These are phyloP conservation scores for Pichia occidentalis DNA, from an alignment of 805 yeast genomes.

Conservation along the genomic window DNA sequence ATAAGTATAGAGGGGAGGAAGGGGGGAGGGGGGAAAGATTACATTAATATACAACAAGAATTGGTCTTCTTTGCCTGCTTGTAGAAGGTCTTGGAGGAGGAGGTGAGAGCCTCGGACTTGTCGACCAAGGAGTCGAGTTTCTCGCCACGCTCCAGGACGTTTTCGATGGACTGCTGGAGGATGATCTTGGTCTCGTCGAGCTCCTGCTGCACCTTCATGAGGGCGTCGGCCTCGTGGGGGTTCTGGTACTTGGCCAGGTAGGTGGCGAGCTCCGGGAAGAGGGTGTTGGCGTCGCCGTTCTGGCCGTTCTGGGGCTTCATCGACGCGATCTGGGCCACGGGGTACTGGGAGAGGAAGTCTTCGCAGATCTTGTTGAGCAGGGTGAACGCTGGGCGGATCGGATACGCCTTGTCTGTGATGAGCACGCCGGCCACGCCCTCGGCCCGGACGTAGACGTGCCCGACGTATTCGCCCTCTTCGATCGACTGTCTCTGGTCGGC, in stretches of 20 bases:
- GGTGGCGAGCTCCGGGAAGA: constrained; percentile 42
- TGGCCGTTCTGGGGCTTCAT: constrained; percentile 26
- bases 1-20: not conserved
- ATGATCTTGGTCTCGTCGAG: constrained; percentile 96
- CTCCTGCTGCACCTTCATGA: constrained; percentile 96
- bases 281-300: constrained; percentile 52
- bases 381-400: constrained; percentile 94
- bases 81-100: constrained; percentile 88
- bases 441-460: constrained; percentile 82
- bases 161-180: constrained; percentile 90
- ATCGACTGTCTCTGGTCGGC: constrained; percentile 91
- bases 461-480: constrained; percentile 85
- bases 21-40: constrained; percentile 15
- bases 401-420: constrained; percentile 92
- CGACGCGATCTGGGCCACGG: constrained; percentile 38
- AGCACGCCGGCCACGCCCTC: constrained; percentile 92
- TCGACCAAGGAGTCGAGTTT: constrained; percentile 90
- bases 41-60: constrained; percentile 79
- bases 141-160: constrained; percentile 93
- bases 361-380: constrained; percentile 84
- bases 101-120: constrained; percentile 86
- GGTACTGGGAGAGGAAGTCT: constrained; percentile 80
- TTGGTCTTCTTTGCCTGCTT: constrained; percentile 94
- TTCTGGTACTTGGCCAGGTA: constrained; percentile 87
- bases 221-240: constrained; percentile 94